These are phyloP conservation scores for Atkinsonella hypoxylon DNA, from an alignment of 2,329 filamentous ascomycete species.

Conservation along the genomic window DNA sequence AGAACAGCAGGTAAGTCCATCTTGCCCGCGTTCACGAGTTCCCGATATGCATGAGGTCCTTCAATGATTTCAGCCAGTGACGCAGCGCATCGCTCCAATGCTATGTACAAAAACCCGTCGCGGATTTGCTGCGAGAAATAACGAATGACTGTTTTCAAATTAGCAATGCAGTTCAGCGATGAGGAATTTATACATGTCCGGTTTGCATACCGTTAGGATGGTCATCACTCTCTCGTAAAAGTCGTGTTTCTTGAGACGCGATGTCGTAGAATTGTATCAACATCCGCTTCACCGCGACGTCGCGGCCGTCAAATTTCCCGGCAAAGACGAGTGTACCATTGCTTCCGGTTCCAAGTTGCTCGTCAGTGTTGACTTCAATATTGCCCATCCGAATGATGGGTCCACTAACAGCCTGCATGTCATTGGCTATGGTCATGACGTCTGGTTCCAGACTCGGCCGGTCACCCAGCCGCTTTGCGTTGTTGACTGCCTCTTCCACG, in stretches of 20 bases:
- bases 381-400: slow-evolving; percentile 50
- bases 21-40: slow-evolving; percentile 61
- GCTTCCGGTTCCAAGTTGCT: slow-evolving; percentile 65
- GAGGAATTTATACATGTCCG: not conserved
- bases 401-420: slow-evolving; percentile 48
- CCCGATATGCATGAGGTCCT: slow-evolving; percentile 53
- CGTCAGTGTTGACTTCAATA: slow-evolving; percentile 51
- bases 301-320: slow-evolving; percentile 84
- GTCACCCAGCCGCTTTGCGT: slow-evolving; percentile 45
- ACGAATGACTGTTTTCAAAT: slow-evolving; percentile 58
- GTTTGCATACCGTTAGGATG: slow-evolving; percentile 64
- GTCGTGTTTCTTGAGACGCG: slow-evolving; percentile 82
- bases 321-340: slow-evolving; percentile 96
- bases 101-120: slow-evolving; percentile 88
- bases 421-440: slow-evolving; percentile 42
- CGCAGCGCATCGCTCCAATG: slow-evolving; percentile 84
- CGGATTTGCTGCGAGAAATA: slow-evolving; percentile 90
- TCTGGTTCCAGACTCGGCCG: slow-evolving; percentile 47
- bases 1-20: slow-evolving; percentile 68
- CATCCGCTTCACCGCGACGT: slow-evolving; percentile 95
- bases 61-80: slow-evolving; percentile 87
- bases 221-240: slow-evolving; percentile 86
- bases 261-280: slow-evolving; percentile 92
- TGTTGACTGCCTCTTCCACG: slow-evolving; percentile 50
- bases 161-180: not conserved